Evolutionary conservation across 441 rosid species (phyloP), one percentile per base, ranked within the genome.

Genomic region (Euphorbia corollata): DNA sequence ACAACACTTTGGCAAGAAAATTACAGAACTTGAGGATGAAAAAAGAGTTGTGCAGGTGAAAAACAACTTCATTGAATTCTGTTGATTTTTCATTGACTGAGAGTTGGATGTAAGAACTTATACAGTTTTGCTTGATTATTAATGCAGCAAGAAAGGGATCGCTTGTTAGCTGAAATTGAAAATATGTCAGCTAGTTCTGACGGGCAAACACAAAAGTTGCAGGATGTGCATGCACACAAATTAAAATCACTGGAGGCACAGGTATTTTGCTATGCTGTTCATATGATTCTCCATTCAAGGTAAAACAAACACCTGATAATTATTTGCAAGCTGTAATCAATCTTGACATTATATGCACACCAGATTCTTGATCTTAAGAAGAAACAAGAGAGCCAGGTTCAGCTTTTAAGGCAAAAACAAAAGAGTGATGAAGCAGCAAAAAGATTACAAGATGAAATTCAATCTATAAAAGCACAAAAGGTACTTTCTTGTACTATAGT

Each of bases 301-400:
- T 23, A 8, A 53, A 61, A 47, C 15, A 12, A 34, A 43, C 24
- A 53, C 13, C 13, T 63, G 60, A 4, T 30, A 54, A 55, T 24
- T 30, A 59, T 23, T 12, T 56, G 36, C n/a, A 45, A 51, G 18
- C 62, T 64, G 11, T 68, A 66, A 71, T 64, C 68, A 15, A 61
- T 59, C 57, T 74, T 65, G 43, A 53, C 24, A 53, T 48, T 53
- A 65, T 27, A 38, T 62, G 72, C 43, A 7, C 54, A 32, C 71
- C 72, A 89, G 92, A 95, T 95, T 85, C 76, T 78, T 64, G 98
- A 91, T 77, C 96, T 95, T 43, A 95, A 83, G 90, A 95, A 86
- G 78, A 95, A 95, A 83, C 96, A 91, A 79, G 99, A 95, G 81
- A 95, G 63, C 77, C 99, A 95, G 73, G 95, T 95, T 71, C 97